Evolutionary conservation across 148 eudicot genomes (phyloP), one percentile per base, ranked within the genome.

Genomic region (Camellia japonica): DNA sequence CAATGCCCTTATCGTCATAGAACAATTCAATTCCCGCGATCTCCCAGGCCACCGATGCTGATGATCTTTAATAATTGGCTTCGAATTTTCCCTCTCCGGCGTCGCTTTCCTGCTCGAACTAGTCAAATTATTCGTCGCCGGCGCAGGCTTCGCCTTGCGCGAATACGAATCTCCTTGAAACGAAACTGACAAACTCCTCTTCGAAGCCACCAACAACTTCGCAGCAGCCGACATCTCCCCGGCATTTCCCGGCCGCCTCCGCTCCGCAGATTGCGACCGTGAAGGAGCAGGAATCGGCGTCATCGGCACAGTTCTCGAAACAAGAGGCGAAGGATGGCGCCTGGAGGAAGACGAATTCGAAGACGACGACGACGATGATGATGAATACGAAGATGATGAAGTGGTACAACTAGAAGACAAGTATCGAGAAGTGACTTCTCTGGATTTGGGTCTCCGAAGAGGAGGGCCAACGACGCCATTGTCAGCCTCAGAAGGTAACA

Each of bases 1-100:
- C 85, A 90, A 60, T 11, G 88, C 85, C 81, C 88, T 83, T 67
- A 85, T 86, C 38, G 38, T 30, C 38, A 1, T 85, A 92, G 64
- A 18, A 86, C 38, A 64, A 81, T 77, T 83, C 51, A 69, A 77
- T 13, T 63, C 80, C 60, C 89, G 81, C 23, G 91, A 87, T 76
- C 93, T 83, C 55, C 82, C 93, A 11, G 98, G 98, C 98, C 97
- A 94, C 38, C 88, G 88, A 44, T 89, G 91, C 77, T 81, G 89
- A 71, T 88, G 93, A 30, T 30, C 38, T 30, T 30, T 30, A 30
- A 30, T 30, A 61, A 66, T 59, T 46, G 91, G 79, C 83, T 71
- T 84, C 11, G 81, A 49, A 83, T 84, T 90, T 61, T 86, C 86
- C 78, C 80, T 80, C 79, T 23, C 85, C 41, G 79, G 82, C 77